Conservation (phyloP, 2,329 filamentous ascomycete genomes). For the Trichoderma atroviride region DNA sequence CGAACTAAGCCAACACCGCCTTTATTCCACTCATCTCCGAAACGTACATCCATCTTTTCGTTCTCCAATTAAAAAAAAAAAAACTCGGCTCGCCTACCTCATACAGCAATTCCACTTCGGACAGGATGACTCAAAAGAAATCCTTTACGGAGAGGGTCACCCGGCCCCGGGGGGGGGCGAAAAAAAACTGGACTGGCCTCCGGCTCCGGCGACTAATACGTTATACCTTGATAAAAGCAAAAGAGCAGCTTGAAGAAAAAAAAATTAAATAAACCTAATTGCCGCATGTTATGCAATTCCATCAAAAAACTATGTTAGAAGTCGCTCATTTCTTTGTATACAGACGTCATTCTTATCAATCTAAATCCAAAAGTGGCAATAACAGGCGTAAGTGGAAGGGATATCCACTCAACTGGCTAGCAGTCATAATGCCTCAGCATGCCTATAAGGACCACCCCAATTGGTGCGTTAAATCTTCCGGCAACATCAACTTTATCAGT, state of each 20-base stretch:
- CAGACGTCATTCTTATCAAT: neutral
- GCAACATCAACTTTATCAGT: neutral
- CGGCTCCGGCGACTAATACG: constrained; percentile 31
- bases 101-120: constrained; percentile 3
- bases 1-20: neutral
- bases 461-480: neutral
- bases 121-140: constrained; percentile 10
- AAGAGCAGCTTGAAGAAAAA: neutral
- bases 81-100: constrained; percentile 5
- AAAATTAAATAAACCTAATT: neutral
- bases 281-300: too few relatives aligned
- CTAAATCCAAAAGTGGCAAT: neutral
- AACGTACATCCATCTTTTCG: neutral
- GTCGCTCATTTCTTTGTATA: neutral
- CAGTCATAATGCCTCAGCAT: neutral
- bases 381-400: neutral
- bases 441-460: neutral
- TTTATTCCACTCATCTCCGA: neutral
- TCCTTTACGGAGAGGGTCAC: constrained; percentile 20
- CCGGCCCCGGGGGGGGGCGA: neutral
- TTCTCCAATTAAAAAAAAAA: neutral
- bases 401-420: neutral
- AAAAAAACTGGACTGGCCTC: neutral
- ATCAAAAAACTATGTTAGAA: too few relatives aligned
- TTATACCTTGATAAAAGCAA: too few relatives aligned